A percentile compares a stretch with the other conserved stretches of the same genome.
Evolutionary conservation across 768 basidiomycete species (phyloP).

Genomic region (Termitomyces sp.): DNA sequence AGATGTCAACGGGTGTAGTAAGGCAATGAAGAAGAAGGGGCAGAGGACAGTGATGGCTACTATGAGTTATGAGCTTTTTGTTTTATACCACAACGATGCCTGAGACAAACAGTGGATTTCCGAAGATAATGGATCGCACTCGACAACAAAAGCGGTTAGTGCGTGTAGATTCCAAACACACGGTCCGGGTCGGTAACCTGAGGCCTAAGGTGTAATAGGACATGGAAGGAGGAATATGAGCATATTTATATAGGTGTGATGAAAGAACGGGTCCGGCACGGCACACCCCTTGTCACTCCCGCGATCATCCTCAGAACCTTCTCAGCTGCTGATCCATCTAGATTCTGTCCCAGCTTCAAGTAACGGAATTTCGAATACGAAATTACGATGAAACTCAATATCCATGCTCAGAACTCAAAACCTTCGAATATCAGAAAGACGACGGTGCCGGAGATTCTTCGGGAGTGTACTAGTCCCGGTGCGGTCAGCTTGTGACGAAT

Average conservation of each 20-base stretch:
- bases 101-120: conserved; percentile 7
- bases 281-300: not conserved
- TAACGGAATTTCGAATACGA: not conserved
- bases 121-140: not conserved
- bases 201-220: not conserved
- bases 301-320: not conserved
- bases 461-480: no score
- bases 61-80: not conserved
- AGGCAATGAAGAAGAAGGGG: not conserved
- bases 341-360: no score
- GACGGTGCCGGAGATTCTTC: not conserved
- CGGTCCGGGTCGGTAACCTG: not conserved
- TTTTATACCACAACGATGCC: not conserved
- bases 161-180: not conserved
- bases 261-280: not conserved
- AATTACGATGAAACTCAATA: not conserved
- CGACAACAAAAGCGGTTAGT: not conserved
- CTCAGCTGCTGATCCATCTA: not conserved
- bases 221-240: not conserved
- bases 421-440: no score
- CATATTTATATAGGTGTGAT: not conserved
- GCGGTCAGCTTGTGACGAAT: no score
- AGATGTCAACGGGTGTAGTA: not conserved
- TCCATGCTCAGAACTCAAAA: no score
- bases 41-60: not conserved